Base-by-base conservation (phyloP, 345 rosid species). In the Boechera stricta region DNA sequence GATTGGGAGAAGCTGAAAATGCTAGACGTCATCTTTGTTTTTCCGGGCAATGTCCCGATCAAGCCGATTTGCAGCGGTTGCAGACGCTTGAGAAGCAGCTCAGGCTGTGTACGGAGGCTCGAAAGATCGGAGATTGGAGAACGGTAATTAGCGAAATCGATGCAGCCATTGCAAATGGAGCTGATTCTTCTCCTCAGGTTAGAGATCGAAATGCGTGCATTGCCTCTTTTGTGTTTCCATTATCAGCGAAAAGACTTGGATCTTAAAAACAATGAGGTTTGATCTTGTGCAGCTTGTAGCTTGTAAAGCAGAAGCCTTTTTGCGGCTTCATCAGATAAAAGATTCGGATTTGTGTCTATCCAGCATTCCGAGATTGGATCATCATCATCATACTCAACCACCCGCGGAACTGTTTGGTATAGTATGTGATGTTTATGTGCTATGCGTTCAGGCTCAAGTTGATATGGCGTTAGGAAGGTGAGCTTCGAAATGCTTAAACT, bases 401-500 rank as follows among this genome's bases (percentile, higher is more conserved):
- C 16, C 57, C 0, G 59, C 45, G 15, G 84, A 86, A 75, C 83
- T 86, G 78, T 95, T 89, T 26, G 89, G 92, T 79, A 89, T 95
- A 81, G 44, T 85, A 42, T 80, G 87, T 24, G 96, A 91, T 81
- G 97, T 93, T 41, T 95, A 87, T 71, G 79, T 81, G 69, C 86
- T 83, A 45, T 87, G 83, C 78, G 96, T 90, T 55, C 89, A 64
- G 18, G 96, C 98, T 47, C 98, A 89, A 82, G 85, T 95, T 12
- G 96, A 95, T 41, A 87, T 92, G 98, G 96, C 99, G 16, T 53
- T 88, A 64, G 99, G 99, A 87, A 92, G 97, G 99, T 92, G 88
- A 85, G 93, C 52, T 82, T 81, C 41, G 49, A 77, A 85, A 79
- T 76, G 67, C 60, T 67, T 77, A 61, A 45, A 62, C 39, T 53